Percentiles rank a stretch among this genome's conserved stretches.
Evolutionary conservation across 805 yeast genomes (phyloP).

Genomic region (Sugiyamaella mastotermitis): DNA sequence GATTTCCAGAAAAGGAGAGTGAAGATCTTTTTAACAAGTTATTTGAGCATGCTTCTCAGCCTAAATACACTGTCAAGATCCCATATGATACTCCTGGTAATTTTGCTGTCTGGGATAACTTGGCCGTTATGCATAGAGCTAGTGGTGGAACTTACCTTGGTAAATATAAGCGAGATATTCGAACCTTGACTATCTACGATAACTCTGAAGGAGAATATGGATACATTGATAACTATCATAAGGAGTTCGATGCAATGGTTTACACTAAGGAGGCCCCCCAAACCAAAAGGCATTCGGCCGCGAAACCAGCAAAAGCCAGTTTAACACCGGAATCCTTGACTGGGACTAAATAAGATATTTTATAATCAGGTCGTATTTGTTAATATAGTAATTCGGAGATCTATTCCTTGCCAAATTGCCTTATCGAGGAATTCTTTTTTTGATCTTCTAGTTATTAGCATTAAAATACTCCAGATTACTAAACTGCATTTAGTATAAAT

Average conservation of each 20-base stretch:
- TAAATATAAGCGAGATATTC: conserved; percentile 5
- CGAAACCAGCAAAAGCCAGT: not conserved
- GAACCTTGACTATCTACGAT: conserved; percentile 9
- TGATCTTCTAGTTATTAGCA: too few species aligned
- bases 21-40: conserved; percentile 7
- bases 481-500: too few species aligned
- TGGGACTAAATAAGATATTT: conserved; percentile 3
- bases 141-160: conserved; percentile 8
- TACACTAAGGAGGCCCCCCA: conserved; percentile 7
- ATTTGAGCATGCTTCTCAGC: conserved; percentile 8
- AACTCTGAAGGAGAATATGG: conserved; percentile 11
- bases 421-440: too few species aligned
- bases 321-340: conserved; percentile 8
- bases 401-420: too few species aligned
- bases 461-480: too few species aligned
- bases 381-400: too few species aligned
- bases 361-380: too few species aligned
- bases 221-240: conserved; percentile 3
- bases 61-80: conserved; percentile 6
- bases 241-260: conserved; percentile 5
- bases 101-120: conserved; percentile 9
- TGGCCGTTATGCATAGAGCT: conserved; percentile 9
- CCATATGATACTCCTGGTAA: conserved; percentile 4
- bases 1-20: conserved; percentile 7
- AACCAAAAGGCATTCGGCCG: conserved; percentile 6